Conservation (phyloP, 1,139 yeast species). For the Yamadazyma siamensis region DNA sequence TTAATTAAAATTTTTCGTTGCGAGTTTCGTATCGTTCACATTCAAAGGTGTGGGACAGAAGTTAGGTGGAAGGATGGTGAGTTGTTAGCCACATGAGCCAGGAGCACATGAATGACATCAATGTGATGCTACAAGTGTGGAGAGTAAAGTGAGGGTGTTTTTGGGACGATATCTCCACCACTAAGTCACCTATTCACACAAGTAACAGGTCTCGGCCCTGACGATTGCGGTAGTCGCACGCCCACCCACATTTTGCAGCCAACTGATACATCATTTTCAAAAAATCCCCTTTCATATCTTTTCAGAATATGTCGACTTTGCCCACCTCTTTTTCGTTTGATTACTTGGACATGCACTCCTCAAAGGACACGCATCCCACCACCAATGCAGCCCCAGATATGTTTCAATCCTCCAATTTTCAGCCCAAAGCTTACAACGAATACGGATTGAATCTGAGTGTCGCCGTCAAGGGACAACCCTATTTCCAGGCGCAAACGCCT, state of each 20-base stretch:
- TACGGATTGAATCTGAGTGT: neutral
- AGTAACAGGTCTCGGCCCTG: no score
- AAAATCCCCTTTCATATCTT: conserved; percentile 1
- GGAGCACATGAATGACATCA: no score
- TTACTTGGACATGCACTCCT: conserved; percentile 4
- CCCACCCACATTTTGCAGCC: conserved; percentile 3
- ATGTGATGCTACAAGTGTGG: no score
- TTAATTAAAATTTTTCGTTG: no score
- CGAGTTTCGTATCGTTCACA: no score
- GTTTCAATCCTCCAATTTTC: no score
- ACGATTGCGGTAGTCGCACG: neutral
- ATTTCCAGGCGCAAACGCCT: conserved; percentile 1
- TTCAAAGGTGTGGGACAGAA: no score
- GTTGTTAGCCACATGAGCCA: no score
- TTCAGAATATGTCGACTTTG: conserved; percentile 4
- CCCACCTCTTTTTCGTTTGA: conserved; percentile 6
- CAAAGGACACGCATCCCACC: neutral
- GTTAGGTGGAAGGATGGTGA: no score
- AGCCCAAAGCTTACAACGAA: neutral
- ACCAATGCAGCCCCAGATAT: conserved; percentile 1
- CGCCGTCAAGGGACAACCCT: neutral
- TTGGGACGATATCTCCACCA: no score
- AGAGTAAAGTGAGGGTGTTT: no score
- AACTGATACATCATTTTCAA: conserved; percentile 1
- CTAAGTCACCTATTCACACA: no score